Evolutionary conservation across 768 basidiomycete genomes (phyloP).

Genomic region (Rhizopogon sp.): DNA sequence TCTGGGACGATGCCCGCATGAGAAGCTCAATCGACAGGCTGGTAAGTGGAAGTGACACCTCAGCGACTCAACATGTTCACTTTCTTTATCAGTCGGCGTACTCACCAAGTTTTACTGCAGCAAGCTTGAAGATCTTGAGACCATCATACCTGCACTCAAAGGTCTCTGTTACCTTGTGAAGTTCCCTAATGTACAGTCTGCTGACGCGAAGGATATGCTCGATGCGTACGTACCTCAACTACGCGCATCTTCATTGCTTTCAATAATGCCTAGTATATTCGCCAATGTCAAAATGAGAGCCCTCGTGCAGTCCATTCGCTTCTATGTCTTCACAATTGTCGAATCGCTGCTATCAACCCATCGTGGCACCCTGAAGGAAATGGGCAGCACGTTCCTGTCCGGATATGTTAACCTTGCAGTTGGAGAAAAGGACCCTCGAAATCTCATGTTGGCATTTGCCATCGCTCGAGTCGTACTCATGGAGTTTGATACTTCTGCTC

Average conservation of each 20-base stretch:
- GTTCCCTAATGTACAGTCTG: conserved; percentile 56
- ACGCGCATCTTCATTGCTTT: neutral
- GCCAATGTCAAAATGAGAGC: conserved; percentile 75
- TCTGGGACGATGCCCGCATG: conserved; percentile 52
- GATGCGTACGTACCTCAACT: conserved; percentile 46
- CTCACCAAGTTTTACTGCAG: conserved; percentile 78
- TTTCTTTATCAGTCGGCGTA: conserved; percentile 59
- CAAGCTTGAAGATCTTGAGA: conserved; percentile 83
- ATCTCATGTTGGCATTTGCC: conserved; percentile 84
- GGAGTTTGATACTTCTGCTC: conserved; percentile 75
- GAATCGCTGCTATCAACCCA: conserved; percentile 47
- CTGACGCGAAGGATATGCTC: conserved; percentile 57
- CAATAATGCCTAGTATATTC: conserved; percentile 51
- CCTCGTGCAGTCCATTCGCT: conserved; percentile 77
- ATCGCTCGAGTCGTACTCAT: conserved; percentile 82
- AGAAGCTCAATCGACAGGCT: conserved; percentile 72
- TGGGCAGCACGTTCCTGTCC: conserved; percentile 68
- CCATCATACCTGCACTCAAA: conserved; percentile 74
- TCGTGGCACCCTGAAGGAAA: conserved; percentile 55
- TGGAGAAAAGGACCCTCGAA: conserved; percentile 96
- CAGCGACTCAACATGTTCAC: neutral
- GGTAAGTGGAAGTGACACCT: conserved; percentile 41
- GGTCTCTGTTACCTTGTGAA: conserved; percentile 67
- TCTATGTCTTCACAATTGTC: conserved; percentile 74
- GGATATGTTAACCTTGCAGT: conserved; percentile 81